Evolutionary conservation across 2,329 filamentous ascomycete genomes (phyloP), one percentile per base, ranked within the genome.

Genomic region (Cladophialophora yegresii): DNA sequence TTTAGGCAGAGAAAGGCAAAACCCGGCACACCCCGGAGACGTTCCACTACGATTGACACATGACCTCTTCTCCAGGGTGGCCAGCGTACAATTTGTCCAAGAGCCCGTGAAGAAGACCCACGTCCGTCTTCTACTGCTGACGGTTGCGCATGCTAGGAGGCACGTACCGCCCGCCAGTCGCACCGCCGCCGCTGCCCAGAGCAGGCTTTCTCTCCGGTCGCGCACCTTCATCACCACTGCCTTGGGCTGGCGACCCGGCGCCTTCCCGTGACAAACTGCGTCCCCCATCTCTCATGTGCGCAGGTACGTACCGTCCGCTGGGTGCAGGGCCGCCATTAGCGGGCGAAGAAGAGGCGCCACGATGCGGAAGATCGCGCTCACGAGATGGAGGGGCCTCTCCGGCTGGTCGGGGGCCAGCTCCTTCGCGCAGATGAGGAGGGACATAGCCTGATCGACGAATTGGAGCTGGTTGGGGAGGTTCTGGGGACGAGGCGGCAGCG

Each of bases 351-450:
- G 69, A 68, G 32, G 60, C 49, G 47, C 49, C 70, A 51, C 74
- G 71, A 53, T 72, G 66, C 61, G 74, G 65, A 58, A 32, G 30
- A 30, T 58, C 40, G 43, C 49, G 45, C 4, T 59, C 70, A 54
- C 74, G 71, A 53, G 73, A 65, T 61, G 74, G 64, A 63, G 57
- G 47, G n/a, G 47, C 45, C 13, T 59, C 57, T 9, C 54, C 56
- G 8, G 55, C 60, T 22, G 55, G 66, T 62, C 72, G 63, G 49
- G 58, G 28, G 12, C 23, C 47, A 40, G 43, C 45, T 50, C 58
- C 72, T 56, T 73, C 67, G 64, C 77, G 78, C 64, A 76, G 69
- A 66, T 78, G 77, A 70, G 77, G 78, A 30, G 77, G 77, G 33
- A 79, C 75, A 51, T 70, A 70, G 16, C 67, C 67, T 58, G 72